Conservation (phyloP, 495 filamentous ascomycete species). For the Penicillium crystallinum region DNA sequence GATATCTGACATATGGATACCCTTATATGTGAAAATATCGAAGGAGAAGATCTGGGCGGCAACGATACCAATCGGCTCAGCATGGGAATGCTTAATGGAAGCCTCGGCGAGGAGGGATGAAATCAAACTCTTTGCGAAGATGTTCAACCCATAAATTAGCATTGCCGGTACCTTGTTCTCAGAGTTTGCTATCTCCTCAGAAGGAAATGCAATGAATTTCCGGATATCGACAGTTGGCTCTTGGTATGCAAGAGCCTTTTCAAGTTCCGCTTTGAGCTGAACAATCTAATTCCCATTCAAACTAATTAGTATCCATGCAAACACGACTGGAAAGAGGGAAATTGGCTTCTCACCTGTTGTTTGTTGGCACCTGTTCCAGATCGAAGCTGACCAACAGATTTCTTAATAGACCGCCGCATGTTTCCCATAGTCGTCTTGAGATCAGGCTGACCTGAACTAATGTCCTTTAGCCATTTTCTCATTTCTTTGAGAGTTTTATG, state of each 20-base stretch:
- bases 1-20: conserved; percentile 72
- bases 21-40: conserved; percentile 61
- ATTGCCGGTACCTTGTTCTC: conserved; percentile 59
- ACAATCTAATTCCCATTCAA: neutral
- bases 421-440: conserved; percentile 68
- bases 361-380: conserved; percentile 58
- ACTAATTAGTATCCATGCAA: neutral
- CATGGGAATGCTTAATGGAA: conserved; percentile 59
- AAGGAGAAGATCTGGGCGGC: conserved; percentile 69
- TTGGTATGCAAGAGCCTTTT: conserved; percentile 39
- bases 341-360: conserved; percentile 28
- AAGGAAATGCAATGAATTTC: conserved; percentile 55
- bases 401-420: conserved; percentile 65
- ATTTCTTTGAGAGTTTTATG: conserved; percentile 70
- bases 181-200: conserved; percentile 48
- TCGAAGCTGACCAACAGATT: conserved; percentile 69
- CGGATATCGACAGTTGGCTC: conserved; percentile 62
- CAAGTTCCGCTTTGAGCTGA: conserved; percentile 42
- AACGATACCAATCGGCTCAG: conserved; percentile 78
- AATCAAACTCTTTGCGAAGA: conserved; percentile 73
- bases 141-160: conserved; percentile 78
- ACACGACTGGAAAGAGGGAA: neutral
- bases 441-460: conserved; percentile 43
- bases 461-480: conserved; percentile 49
- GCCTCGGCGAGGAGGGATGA: conserved; percentile 72